These are phyloP conservation scores for Aspergillus luchuensis DNA, from an alignment of 2,329 filamentous ascomycete species.

Conservation along the genomic window DNA sequence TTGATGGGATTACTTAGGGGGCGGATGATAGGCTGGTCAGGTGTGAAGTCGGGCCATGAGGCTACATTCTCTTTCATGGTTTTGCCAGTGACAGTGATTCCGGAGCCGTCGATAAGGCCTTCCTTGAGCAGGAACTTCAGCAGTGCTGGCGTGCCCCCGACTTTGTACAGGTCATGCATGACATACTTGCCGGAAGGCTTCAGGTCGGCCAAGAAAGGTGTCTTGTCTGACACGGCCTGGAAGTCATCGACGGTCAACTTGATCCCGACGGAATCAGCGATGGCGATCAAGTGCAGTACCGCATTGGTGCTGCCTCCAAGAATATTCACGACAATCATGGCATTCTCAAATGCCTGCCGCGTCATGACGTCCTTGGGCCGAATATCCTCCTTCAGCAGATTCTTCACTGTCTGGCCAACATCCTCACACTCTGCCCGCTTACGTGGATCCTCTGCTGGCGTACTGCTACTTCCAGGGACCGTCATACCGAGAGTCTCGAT, in stretches of 20 bases:
- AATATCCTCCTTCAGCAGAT: conserved; percentile 71
- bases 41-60: conserved; percentile 8
- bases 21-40: conserved; percentile 24
- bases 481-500: conserved; percentile 72
- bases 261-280: conserved; percentile 74
- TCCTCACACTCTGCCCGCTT: conserved; percentile 70
- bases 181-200: conserved; percentile 63
- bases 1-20: conserved; percentile 67
- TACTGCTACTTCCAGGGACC: conserved; percentile 73
- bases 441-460: conserved; percentile 67
- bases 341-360: conserved; percentile 74
- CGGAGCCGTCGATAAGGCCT: conserved; percentile 10
- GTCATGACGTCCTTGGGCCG: conserved; percentile 74
- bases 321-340: conserved; percentile 76
- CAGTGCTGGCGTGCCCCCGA: conserved; percentile 48
- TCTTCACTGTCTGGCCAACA: conserved; percentile 69
- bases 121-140: conserved; percentile 42
- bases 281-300: conserved; percentile 76
- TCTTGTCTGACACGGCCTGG: conserved; percentile 69
- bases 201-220: conserved; percentile 69
- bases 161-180: conserved; percentile 47
- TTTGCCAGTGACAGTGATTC: conserved; percentile 11
- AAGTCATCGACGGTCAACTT: conserved; percentile 79
- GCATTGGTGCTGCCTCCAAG: conserved; percentile 81
- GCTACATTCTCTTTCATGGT: conserved; percentile 13